Evolutionary conservation across 352 stramenopile species (phyloP).

Genomic region (Pythium sukuiense): DNA sequence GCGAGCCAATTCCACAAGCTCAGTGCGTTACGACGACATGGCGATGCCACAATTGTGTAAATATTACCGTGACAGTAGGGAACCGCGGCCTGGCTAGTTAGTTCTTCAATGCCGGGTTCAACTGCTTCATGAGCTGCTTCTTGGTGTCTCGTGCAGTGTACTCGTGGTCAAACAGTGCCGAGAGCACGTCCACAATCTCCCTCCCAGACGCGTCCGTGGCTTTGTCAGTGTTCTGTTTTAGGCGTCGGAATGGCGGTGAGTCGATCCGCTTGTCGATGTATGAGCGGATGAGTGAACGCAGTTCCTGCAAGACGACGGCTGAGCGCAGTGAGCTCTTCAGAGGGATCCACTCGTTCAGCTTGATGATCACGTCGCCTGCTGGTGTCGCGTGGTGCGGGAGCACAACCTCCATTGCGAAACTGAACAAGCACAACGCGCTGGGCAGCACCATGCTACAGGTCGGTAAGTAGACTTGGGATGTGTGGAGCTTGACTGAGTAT

Average conservation of each 20-base stretch:
- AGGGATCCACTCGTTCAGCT: slow-evolving; percentile 71
- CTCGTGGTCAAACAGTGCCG: slow-evolving; percentile 43
- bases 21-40: slow-evolving; percentile 34
- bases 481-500: slow-evolving; percentile 82
- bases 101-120: slow-evolving; percentile 26
- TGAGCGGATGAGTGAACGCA: slow-evolving; percentile 31
- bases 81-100: neutral
- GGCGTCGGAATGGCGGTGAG: slow-evolving; percentile 20
- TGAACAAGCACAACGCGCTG: slow-evolving; percentile 68
- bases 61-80: neutral
- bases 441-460: slow-evolving; percentile 65
- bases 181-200: slow-evolving; percentile 35
- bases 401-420: slow-evolving; percentile 57
- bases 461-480: slow-evolving; percentile 80
- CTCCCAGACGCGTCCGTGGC: neutral
- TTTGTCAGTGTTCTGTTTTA: neutral
- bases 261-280: slow-evolving; percentile 45
- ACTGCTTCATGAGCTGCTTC: slow-evolving; percentile 42
- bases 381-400: slow-evolving; percentile 36
- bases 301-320: slow-evolving; percentile 49
- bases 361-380: slow-evolving; percentile 43
- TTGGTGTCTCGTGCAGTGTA: slow-evolving; percentile 52
- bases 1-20: slow-evolving; percentile 40
- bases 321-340: slow-evolving; percentile 63
- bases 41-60: slow-evolving; percentile 37